Conservation (phyloP, 2,329 filamentous ascomycete genomes). For the Epicoccum nigrum region DNA sequence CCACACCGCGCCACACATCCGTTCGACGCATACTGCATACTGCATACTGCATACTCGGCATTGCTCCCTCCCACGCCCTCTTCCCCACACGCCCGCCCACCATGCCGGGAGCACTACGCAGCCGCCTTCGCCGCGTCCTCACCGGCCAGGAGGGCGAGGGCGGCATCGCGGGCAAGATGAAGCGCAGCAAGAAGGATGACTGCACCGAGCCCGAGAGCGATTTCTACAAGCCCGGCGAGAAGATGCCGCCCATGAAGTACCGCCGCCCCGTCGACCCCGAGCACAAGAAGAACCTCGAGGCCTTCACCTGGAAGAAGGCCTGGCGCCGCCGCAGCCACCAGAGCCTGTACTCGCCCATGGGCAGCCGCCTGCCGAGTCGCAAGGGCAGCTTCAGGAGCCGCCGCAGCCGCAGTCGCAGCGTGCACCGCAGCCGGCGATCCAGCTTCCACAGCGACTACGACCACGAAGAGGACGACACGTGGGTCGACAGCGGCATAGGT, state of each 20-base stretch:
- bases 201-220: slow-evolving; percentile 50
- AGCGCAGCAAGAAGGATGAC: slow-evolving; percentile 37
- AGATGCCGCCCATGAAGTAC: slow-evolving; percentile 59
- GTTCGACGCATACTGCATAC: too few species aligned
- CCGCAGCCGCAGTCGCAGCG: slow-evolving; percentile 39
- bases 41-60: too few species aligned
- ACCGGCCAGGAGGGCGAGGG: slow-evolving; percentile 39
- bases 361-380: slow-evolving; percentile 53
- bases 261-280: slow-evolving; percentile 56
- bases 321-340: slow-evolving; percentile 55
- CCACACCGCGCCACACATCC: slow-evolving; percentile 1
- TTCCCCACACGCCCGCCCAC: slow-evolving; percentile 15
- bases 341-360: slow-evolving; percentile 57
- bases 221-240: slow-evolving; percentile 58
- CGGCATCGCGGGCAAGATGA: slow-evolving; percentile 31
- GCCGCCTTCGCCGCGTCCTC: slow-evolving; percentile 54
- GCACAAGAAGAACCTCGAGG: slow-evolving; percentile 57
- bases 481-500: slow-evolving; percentile 45
- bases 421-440: slow-evolving; percentile 42
- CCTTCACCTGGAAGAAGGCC: slow-evolving; percentile 55
- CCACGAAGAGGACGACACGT: slow-evolving; percentile 44
- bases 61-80: background rate
- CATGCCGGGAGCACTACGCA: slow-evolving; percentile 54
- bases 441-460: slow-evolving; percentile 39
- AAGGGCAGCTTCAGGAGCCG: slow-evolving; percentile 42